Evolutionary conservation across 177 flowering plant species (phyloP), one percentile per base, ranked within the genome.

Genomic region (Vitis hybrid): DNA sequence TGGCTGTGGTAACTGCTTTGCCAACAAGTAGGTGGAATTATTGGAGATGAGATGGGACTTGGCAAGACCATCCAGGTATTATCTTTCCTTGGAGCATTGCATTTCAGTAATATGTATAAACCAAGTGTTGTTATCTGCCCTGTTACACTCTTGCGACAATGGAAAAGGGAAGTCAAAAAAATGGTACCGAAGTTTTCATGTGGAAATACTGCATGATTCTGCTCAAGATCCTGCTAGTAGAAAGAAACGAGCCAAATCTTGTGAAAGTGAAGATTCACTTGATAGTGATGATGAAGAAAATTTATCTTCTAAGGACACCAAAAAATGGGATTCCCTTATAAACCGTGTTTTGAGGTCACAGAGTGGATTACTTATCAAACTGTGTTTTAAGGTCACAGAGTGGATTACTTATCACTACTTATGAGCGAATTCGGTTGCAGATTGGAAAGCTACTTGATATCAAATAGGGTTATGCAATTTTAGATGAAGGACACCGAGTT

Each of bases 1-100:
- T 96, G 99, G 99, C 78, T 96, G 5, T 96, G 99, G 99, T 97
- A 96, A 77, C 77, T 96, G 68, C 98, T 92, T 73, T 96, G 99
- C 79, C 99, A 96, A 85, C 85, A 77, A 85, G 97, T 97, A 18
- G 99, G 99, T 77, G 99, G 99, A 49, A 92, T 96, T 63, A 92
- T 96, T 74, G 98, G 99, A 53, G 98, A 96, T 83, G 99, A 96
- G 79, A 96, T 96, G 99, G 99, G 99, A 68, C 97, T 96, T 71
- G 99, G 99, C 57, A 96, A 96, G 82, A 96, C 98, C 48, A 78
- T 96, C 71, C 99, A 96, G 78, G 89, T 96, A n/a, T 56, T 96
- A 67, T 75, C 97, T 61, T 96, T 96, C 67, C 95, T 96, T 71
- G 97, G 90, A 73, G 87, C 99, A 67, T 83, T 96, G 83, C 99